Evolutionary conservation across 257 asterid species (phyloP), one percentile per base, ranked within the genome.

Genomic region (Solanum corneliomulleri): DNA sequence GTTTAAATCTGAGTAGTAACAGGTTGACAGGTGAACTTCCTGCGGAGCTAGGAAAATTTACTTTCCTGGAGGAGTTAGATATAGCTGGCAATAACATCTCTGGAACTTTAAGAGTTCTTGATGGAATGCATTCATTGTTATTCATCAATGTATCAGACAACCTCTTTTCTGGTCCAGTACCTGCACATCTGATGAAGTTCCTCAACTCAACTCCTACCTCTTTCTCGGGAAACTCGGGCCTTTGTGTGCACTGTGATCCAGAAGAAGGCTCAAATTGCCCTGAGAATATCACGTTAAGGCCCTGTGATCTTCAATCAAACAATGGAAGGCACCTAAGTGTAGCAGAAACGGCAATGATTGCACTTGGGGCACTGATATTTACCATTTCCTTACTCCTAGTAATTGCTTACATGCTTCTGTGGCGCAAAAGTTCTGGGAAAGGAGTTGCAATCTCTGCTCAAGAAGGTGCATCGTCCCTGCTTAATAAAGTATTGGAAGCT

Each of bases 401-500:
- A 58, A 29, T 91, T 37, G 88, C 88, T 49, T 95, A 41, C 86
- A 12, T 84, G 81, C 81, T 82, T 70, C 56, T 88, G 15, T 86
- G 91, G 88, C 88, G 47, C 86, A 89, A 91, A 86, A 74, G 70
- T 41, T 76, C 86, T 2, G 49, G 88, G 86, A 58, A 44, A 76
- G 87, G 90, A 42, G 29, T 87, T 71, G 69, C 85, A 75, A 85
- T 77, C 81, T 87, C 92, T 31, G 88, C 90, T 42, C 94, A 91
- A 89, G 95, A 93, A 91, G 98, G 97, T 15, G 89, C 92, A 44
- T 89, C 96, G 5, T 93, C 97, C 39, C 91, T 95, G 90, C 96
- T 95, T 83, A 93, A 86, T 85, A 93, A 91, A 92, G 93, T 95
- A 49, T 87, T 93, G 84, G 92, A 81, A 86, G 97, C 96, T 75